Evolutionary conservation across 2,329 filamentous ascomycete genomes (phyloP), one percentile per base, ranked within the genome.

Genomic region (Trichoderma oligosporum): DNA sequence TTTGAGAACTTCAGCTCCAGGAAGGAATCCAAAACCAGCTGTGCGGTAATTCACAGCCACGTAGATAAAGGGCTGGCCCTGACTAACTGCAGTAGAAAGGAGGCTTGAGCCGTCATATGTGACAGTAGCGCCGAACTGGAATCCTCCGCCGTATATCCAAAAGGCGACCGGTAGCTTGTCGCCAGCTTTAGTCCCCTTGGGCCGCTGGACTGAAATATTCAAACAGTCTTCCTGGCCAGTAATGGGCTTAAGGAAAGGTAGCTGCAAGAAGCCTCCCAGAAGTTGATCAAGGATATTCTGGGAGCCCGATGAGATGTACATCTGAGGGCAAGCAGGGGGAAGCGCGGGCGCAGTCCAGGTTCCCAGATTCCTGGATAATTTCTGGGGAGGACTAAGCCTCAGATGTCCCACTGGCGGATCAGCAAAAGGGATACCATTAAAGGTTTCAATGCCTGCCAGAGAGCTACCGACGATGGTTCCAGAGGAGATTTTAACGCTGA

Each of bases 11-110:
- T 91, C 86, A 52, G 80, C 80, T 6, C 87, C 87, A 0, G 83
- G 80, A 67, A 91, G 67, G 72, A 91, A 91, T 0, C 88, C 89
- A 60, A 91, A 91, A 0, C 84, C 87, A 7, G 82, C 86, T 0
- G 89, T 75, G 2, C 88, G 85, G 71, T 95, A 92, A 73, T 91
- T 92, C 66, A 92, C 83, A 0, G 85, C 81, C 0, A 93, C 88
- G 54, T 86, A 89, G 45, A 95, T 73, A 61, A 93, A 84, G 0
- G 86, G 85, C 71, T 71, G 70, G 0, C 63, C 44, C 52, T 72
- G 69, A 3, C 66, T 59, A 35, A 82, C 67, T 2, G 76, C 80
- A 14, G 74, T 73, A 1, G 66, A 53, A 0, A 85, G 63, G 9
- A 83, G 70, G 39, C 71, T 71, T 4, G 73, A 69, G 4, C 71